These are phyloP conservation scores for Zasmidium angulare DNA, from an alignment of 2,329 filamentous ascomycete species.

Conservation along the genomic window DNA sequence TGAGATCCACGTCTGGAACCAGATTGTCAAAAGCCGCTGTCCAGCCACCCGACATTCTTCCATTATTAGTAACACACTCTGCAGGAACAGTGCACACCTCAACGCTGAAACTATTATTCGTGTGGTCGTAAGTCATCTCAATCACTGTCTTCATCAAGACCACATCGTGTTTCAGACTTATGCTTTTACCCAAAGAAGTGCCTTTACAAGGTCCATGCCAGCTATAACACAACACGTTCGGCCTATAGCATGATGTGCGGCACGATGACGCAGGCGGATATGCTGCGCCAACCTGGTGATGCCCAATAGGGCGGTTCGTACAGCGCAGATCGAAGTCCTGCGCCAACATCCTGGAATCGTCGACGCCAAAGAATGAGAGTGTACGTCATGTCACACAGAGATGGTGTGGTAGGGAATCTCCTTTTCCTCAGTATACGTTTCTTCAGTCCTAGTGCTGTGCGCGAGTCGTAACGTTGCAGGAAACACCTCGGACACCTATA, in stretches of 20 bases:
- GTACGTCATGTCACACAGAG: background rate
- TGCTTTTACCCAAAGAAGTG: background rate
- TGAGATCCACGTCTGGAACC: background rate
- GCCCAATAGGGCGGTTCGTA: background rate
- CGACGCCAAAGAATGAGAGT: background rate
- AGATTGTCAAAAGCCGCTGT: background rate
- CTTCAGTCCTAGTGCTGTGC: background rate
- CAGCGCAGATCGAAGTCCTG: background rate
- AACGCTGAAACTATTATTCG: background rate
- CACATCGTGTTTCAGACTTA: too few relatives aligned
- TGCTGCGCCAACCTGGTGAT: background rate
- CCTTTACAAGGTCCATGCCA: background rate
- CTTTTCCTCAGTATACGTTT: background rate
- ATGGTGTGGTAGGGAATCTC: background rate
- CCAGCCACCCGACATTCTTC: too few relatives aligned
- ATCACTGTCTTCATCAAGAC: too few relatives aligned
- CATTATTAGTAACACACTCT: too few relatives aligned
- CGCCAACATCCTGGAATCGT: background rate
- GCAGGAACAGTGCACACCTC: too few relatives aligned
- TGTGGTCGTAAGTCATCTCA: background rate
- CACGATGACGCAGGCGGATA: background rate
- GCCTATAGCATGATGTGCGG: background rate
- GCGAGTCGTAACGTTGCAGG: background rate
- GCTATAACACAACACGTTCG: background rate
- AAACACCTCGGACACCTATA: background rate